Conservation (phyloP, 2,329 filamentous ascomycete genomes). For the Colletotrichum scovillei region DNA sequence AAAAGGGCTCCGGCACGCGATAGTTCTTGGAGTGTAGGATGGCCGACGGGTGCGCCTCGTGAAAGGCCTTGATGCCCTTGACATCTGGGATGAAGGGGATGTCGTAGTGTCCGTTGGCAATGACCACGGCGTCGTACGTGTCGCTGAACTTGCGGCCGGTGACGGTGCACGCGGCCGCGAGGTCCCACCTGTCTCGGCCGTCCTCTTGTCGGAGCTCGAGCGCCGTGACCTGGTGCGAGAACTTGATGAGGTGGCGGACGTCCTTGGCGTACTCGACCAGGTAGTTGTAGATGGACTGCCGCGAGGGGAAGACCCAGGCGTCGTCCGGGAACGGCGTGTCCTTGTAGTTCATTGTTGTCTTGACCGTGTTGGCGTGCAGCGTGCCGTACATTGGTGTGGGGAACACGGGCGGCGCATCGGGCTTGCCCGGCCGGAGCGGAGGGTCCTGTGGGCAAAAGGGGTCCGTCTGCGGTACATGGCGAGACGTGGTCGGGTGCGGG, state of each 20-base stretch:
- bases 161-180: conserved; percentile 64
- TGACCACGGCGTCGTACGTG: conserved; percentile 79
- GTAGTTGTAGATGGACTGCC: conserved; percentile 78
- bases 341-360: conserved; percentile 82
- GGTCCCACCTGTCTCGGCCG: conserved; percentile 67
- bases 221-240: conserved; percentile 76
- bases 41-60: conserved; percentile 65
- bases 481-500: conserved; percentile 57
- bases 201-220: conserved; percentile 52
- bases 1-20: conserved; percentile 72
- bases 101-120: conserved; percentile 81
- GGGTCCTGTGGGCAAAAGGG: conserved; percentile 71
- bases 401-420: conserved; percentile 66
- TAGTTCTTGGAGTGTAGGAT: conserved; percentile 86
- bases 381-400: conserved; percentile 86
- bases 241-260: conserved; percentile 73
- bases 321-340: conserved; percentile 74
- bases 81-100: conserved; percentile 75
- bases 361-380: conserved; percentile 89
- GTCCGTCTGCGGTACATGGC: conserved; percentile 75
- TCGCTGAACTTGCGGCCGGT: conserved; percentile 53
- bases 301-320: conserved; percentile 78
- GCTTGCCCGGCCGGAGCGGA: conserved; percentile 61
- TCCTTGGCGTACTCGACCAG: conserved; percentile 78
- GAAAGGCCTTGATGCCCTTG: conserved; percentile 68